Evolutionary conservation across 306 rosid species (phyloP), one percentile per base, ranked within the genome.

Genomic region (Citrullus colocynthis): DNA sequence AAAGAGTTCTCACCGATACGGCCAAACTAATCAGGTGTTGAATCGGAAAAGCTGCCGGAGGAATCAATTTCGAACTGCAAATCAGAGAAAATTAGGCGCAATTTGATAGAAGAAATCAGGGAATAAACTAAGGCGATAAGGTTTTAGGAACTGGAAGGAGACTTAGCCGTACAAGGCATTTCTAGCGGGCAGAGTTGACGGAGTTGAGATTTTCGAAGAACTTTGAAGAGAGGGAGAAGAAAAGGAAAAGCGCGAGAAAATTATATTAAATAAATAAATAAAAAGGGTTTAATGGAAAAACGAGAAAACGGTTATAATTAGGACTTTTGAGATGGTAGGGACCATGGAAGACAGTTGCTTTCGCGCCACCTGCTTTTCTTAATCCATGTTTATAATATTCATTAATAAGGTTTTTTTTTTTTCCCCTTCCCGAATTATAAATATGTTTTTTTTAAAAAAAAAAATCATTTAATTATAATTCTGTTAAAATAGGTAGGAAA

Each of bases 281-380:
- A 52, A 75, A 75, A 7, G 2, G 1, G 56, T 13, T 70, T 70
- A 44, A 70, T 69, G 8, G 30, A 6, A 75, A 74, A 74, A 30
- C 21, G 39, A 60, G 24, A 76, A 37, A 76, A 57, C 79, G 79
- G 79, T 76, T 76, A 56, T 15, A 20, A 39, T 76, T 39, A 60
- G 55, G 57, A 76, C 79, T 56, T 39, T 20, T 39, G 21, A 56
- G 79, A 42, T 24, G 56, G 79, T 58, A 9, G 70, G 79, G 79
- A 49, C 79, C 67, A 76, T 14, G 14, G 41, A 42, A 58, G 79
- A 60, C 64, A 41, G 79, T 76, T 76, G 70, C 49, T 76, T 76
- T 76, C 79, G 79, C 79, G 79, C 79, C 79, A 76, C 67, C 79
- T 76, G 24, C 17, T 60, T 76, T 24, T 32, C 28, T 58, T 39